Percentiles rank a stretch among this genome's conserved stretches.
phyloP scores from a whole-genome alignment of 768 basidiomycete genomes.

The Lactarius vividus region DNA sequence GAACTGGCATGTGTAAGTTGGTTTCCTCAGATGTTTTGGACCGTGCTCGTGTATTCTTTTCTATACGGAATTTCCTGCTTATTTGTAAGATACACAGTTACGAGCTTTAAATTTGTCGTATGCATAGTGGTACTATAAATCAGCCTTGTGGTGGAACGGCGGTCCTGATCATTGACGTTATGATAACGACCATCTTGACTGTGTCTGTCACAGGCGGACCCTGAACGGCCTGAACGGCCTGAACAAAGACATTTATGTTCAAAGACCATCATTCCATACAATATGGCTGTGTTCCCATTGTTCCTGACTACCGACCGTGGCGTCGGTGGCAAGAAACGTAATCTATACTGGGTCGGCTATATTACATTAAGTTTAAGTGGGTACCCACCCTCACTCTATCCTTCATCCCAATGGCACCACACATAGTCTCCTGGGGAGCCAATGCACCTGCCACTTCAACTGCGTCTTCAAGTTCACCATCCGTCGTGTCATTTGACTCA shows the following conservation, averaged over 20 bases:
- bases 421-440: slow-evolving; percentile 2
- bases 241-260: no score
- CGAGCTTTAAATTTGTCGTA: background rate
- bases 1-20: background rate
- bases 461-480: background rate
- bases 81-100: background rate
- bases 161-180: no score
- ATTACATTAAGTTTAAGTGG: background rate
- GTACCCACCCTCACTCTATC: background rate
- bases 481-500: slow-evolving; percentile 5
- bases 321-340: background rate
- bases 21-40: background rate
- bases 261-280: no score
- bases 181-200: background rate
- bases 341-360: background rate
- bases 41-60: background rate
- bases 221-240: background rate
- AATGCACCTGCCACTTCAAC: background rate
- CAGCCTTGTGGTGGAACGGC: background rate
- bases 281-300: background rate
- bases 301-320: background rate
- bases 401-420: slow-evolving; percentile 8
- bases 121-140: background rate
- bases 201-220: background rate
- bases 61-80: background rate